These are phyloP conservation scores for Syzygium malaccense DNA, from an alignment of 441 rosid genomes.

Conservation along the genomic window DNA sequence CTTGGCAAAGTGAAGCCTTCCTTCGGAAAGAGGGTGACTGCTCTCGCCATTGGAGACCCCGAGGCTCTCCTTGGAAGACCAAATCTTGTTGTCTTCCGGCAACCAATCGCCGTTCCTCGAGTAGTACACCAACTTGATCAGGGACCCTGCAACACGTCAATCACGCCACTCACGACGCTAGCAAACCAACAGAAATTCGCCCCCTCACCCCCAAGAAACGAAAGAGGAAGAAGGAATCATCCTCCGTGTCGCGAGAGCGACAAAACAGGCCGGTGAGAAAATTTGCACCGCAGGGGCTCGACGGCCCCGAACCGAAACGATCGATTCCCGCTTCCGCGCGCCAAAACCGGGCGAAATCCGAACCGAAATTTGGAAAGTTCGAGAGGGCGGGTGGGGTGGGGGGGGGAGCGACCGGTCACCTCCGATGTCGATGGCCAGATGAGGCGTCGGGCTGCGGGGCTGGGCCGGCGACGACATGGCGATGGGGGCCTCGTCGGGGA, in stretches of 20 bases:
- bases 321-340: background rate
- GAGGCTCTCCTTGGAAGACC: conserved; percentile 20
- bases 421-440: conserved; percentile 90
- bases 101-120: conserved; percentile 22
- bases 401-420: conserved; percentile 18
- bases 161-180: background rate
- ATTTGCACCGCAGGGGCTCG: background rate
- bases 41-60: conserved; percentile 11
- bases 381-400: background rate
- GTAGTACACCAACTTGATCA: conserved; percentile 76
- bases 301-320: background rate
- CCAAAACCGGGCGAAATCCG: background rate
- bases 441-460: conserved; percentile 45
- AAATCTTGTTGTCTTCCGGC: conserved; percentile 19
- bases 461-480: conserved; percentile 1
- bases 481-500: background rate
- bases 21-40: conserved; percentile 25
- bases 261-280: background rate
- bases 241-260: background rate
- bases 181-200: background rate
- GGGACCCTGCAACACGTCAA: conserved; percentile 44
- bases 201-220: background rate
- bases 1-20: conserved; percentile 69
- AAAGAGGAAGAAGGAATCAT: background rate
- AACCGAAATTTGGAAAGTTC: background rate